Base-by-base conservation (phyloP, 2,329 filamentous ascomycete species). In the Colletotrichum sojae region DNA sequence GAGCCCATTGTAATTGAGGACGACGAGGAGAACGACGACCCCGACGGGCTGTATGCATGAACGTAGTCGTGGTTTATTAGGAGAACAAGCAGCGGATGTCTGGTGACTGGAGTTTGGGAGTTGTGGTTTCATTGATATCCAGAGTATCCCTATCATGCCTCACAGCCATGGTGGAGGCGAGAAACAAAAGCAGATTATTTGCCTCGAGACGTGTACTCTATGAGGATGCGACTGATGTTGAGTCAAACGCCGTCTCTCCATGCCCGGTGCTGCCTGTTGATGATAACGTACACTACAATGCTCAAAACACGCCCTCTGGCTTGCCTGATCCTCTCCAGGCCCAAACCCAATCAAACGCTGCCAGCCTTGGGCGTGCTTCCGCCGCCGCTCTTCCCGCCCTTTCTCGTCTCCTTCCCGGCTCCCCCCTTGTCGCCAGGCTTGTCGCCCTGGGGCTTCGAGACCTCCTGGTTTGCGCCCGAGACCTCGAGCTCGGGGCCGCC, bases 11-110 rank as follows among this genome's bases (percentile, higher is more conserved):
- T 81, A 13, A 79, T 80, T 31, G 84, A 86, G 1, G 84, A 86
- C 2, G 82, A 82, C 0, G 85, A 88, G 18, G 86, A 88, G 22
- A 80, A 84, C 51, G 84, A 86, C 39, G 87, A 89, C 73, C 77
- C 81, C 67, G 81, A 86, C 74, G 83, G 82, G 45, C 76, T 87
- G 74, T 87, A 86, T 75, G 83, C 77, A 22, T 81, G 31, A 62
- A 39, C 18, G 22, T 22, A 36, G 6, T 16, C 12, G 20, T 16
- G 25, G 22, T 59, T 6, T 15, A 6, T 22, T 49, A 46, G 16
- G 9, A 39, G 27, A 27, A 48, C 10, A 16, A n/a, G 16, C 9
- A 40, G 56, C n/a, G 58, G 31, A 13, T 43, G 48, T 43, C 31
- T 36, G 31, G 31, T 36, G 31, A 36, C 2, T 31, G 58, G 49